Base-by-base conservation (phyloP, 192 early-diverging fungal genomes). In the Podila horticola region DNA sequence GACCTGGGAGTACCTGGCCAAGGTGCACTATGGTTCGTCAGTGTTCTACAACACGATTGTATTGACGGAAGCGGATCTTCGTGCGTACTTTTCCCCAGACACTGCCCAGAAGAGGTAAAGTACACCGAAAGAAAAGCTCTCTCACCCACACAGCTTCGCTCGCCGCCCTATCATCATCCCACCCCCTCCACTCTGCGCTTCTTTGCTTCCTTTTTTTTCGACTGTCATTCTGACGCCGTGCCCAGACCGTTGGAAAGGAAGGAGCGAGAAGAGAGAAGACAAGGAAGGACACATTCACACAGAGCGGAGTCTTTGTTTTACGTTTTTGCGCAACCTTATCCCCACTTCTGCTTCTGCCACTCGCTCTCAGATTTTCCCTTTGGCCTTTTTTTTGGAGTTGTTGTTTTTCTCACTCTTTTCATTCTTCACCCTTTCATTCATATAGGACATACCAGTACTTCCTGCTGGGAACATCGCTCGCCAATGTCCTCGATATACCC, bases 11-110 rank as follows among this genome's bases (percentile, higher is more conserved):
- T 75, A 75, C 55, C 33, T 75, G 0, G 66, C 64, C 26, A 59
- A 36, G 5, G 74, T 75, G 7, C 38, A 64, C 13, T 20, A 63
- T 13, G 67, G 74, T 26, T 61, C 68, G 19, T 58, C 50, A 60
- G 74, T 38, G 22, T 75, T 63, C 28, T 75, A 69, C 41, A 75
- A 75, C 55, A 69, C 74, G 1, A 75, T 75, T 19, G 20, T 68
- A 2, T 29, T 75, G 24, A 64, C 66, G 15, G 66, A 69, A 29
- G 33, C 61, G 4, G 74, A 75, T 24, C 52, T 75, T 11, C 66
- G 62, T 17, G 67, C 20, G 26, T 63, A 57, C 38, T 75, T 63
- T 34, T 24, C 74, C 1, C 62, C 66, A 20, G 74, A 75, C 5
- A 8, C 52, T 24, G 15, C 64, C 19, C 67, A 75, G 60, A 75